Conservation (phyloP, 2,329 filamentous ascomycete genomes). For the Lecanosticta acicola region DNA sequence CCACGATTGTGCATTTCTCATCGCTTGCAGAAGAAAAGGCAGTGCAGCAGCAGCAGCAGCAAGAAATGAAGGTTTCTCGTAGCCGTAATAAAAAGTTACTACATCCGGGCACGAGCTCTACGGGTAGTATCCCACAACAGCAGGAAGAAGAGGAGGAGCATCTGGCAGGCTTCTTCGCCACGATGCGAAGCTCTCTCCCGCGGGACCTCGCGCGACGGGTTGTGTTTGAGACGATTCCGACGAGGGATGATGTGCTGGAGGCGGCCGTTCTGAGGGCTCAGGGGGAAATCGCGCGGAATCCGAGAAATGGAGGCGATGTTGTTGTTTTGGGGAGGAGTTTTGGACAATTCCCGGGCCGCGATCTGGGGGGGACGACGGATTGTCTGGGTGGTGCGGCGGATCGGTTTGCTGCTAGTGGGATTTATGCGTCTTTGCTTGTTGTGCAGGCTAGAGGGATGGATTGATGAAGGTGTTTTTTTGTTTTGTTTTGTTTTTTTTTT, state of each 20-base stretch:
- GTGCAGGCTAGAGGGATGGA: slow-evolving; percentile 52
- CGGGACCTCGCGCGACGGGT: slow-evolving; percentile 49
- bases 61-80: too few relatives aligned
- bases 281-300: slow-evolving; percentile 54
- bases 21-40: slow-evolving; percentile 9
- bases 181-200: slow-evolving; percentile 53
- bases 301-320: slow-evolving; percentile 64
- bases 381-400: slow-evolving; percentile 58
- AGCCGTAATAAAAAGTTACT: too few relatives aligned
- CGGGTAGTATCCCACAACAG: background rate
- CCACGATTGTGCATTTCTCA: slow-evolving; percentile 63
- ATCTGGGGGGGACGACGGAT: slow-evolving; percentile 31
- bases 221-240: slow-evolving; percentile 50
- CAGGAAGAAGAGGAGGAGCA: slow-evolving; percentile 18
- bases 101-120: too few relatives aligned
- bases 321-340: slow-evolving; percentile 57
- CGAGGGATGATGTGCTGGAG: slow-evolving; percentile 38
- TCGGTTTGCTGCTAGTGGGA: slow-evolving; percentile 51
- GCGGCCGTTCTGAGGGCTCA: slow-evolving; percentile 51
- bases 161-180: slow-evolving; percentile 52
- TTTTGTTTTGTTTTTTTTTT: too few relatives aligned
- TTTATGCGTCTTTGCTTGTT: slow-evolving; percentile 64
- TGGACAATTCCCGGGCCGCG: slow-evolving; percentile 34
- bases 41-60: background rate
- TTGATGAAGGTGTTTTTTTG: slow-evolving; percentile 3